Evolutionary conservation across 768 basidiomycete genomes (phyloP), one percentile per base, ranked within the genome.

Genomic region (Mycena rosella): DNA sequence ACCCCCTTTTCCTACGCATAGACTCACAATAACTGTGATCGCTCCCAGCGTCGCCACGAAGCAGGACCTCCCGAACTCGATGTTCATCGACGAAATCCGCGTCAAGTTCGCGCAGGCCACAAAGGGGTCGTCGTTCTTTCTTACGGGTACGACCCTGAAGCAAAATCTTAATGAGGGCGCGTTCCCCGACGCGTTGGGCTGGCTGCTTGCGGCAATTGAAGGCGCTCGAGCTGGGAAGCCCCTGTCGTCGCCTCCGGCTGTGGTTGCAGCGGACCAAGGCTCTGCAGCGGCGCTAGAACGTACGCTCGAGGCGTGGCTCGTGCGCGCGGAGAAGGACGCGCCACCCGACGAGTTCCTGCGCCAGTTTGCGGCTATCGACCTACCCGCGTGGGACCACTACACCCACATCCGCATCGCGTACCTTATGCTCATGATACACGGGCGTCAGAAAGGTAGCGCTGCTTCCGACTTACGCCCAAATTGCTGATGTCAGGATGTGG

Each of bases 21-120:
- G 7, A 5, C 1, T 5, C 2, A 2, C 15, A 34, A 24, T 34
- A 17, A 54, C 14, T 5, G 7, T n/a, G 53, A 26, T 22, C 32
- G 3, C 14, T 38, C 26, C 5, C 36, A 52, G 48, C 29, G 20
- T 53, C 29, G 88, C 87, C 63, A 90, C 89, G 77, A 91, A 91
- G 78, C 85, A 86, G 74, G 89, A 92, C 77, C 63, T 84, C 48
- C 84, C 88, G 18, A 84, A 86, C 65, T 80, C 83, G 34, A 80
- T 87, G 75, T 79, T 84, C 36, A 75, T 87, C 3, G 83, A 86
- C 65, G 83, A 87, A 60, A 84, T 92, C 18, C 77, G 80, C 10
- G 72, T 74, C 30, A 69, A 68, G 2, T 79, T 83, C 40, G 74
- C 78, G 5, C 67, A 69, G 36, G 72, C 57, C 0, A 70, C 87